These are phyloP conservation scores for Apostasia shenzhenica DNA, from an alignment of 106 monocot species.

Conservation along the genomic window DNA sequence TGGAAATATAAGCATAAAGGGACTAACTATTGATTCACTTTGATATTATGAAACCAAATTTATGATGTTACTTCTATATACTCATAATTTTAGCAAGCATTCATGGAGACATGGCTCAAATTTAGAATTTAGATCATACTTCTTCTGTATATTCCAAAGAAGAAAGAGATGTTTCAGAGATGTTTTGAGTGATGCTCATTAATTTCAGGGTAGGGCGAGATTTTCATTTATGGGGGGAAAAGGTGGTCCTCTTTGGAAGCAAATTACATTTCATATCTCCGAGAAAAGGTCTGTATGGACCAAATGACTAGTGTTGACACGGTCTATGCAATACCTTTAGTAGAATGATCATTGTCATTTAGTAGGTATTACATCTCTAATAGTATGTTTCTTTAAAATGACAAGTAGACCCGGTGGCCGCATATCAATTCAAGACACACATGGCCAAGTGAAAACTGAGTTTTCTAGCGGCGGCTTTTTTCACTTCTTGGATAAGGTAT, in stretches of 20 bases:
- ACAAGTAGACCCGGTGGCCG: slow-evolving; percentile 47
- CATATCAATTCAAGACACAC: slow-evolving; percentile 46
- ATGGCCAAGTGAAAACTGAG: slow-evolving; percentile 27
- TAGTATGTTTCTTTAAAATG: slow-evolving; percentile 11
- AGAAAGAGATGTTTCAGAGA: too few relatives aligned
- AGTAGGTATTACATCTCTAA: background rate
- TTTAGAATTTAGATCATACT: too few relatives aligned
- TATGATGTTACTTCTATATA: too few relatives aligned
- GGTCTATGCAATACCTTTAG: too few relatives aligned
- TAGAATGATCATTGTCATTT: too few relatives aligned
- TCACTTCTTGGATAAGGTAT: slow-evolving; percentile 64
- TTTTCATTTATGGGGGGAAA: slow-evolving; percentile 97
- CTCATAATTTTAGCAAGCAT: too few relatives aligned
- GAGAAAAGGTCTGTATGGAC: slow-evolving; percentile 42
- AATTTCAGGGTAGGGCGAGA: slow-evolving; percentile 72
- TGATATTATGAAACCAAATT: too few relatives aligned
- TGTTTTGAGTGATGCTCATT: background rate
- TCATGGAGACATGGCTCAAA: too few relatives aligned
- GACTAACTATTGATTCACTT: too few relatives aligned
- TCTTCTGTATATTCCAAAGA: too few relatives aligned
- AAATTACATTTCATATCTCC: slow-evolving; percentile 61
- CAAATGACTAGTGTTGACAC: too few relatives aligned
- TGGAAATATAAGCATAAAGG: too few relatives aligned
- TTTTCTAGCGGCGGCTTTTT: slow-evolving; percentile 68
- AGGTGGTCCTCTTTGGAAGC: slow-evolving; percentile 87